Evolutionary conservation across 805 yeast genomes (phyloP).

Genomic region (Candida hungchunana): DNA sequence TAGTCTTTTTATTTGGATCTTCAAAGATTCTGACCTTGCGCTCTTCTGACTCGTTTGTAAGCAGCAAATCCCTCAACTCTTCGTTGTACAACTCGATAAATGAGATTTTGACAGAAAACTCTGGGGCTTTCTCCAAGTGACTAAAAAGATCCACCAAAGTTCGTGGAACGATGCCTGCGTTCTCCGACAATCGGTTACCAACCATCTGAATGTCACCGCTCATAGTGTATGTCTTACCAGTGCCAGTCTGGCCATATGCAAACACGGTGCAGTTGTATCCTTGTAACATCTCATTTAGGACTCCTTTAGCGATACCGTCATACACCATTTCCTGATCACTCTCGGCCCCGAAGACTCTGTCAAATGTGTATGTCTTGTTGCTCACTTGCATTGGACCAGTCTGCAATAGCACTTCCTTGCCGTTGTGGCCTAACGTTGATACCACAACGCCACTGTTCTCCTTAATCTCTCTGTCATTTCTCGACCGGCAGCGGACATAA

Average conservation of each 20-base stretch:
- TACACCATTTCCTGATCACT: constrained; percentile 68
- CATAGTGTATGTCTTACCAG: constrained; percentile 77
- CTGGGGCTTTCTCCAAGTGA: constrained; percentile 39
- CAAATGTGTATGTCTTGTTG: constrained; percentile 60
- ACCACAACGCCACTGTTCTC: constrained; percentile 55
- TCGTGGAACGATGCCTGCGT: constrained; percentile 64
- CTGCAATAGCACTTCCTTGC: constrained; percentile 42
- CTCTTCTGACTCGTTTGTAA: constrained; percentile 32
- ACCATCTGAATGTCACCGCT: constrained; percentile 58
- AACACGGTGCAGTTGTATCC: constrained; percentile 78
- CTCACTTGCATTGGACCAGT: constrained; percentile 33
- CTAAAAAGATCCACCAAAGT: constrained; percentile 53
- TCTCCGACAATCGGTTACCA: constrained; percentile 33
- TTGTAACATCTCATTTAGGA: constrained; percentile 56
- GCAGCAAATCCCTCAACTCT: constrained; percentile 63
- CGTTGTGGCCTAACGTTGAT: constrained; percentile 42
- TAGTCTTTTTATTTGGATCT: constrained; percentile 39
- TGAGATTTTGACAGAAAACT: constrained; percentile 62
- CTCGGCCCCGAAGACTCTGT: constrained; percentile 76
- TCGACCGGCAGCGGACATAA: constrained; percentile 52
- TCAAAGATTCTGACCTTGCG: constrained; percentile 51
- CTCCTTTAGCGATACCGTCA: constrained; percentile 55
- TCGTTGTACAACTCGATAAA: constrained; percentile 83
- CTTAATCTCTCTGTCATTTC: constrained; percentile 49
- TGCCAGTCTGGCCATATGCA: constrained; percentile 88